These are phyloP conservation scores for Colletotrichum sp. DNA, from an alignment of 2,329 filamentous ascomycete genomes.

Conservation along the genomic window DNA sequence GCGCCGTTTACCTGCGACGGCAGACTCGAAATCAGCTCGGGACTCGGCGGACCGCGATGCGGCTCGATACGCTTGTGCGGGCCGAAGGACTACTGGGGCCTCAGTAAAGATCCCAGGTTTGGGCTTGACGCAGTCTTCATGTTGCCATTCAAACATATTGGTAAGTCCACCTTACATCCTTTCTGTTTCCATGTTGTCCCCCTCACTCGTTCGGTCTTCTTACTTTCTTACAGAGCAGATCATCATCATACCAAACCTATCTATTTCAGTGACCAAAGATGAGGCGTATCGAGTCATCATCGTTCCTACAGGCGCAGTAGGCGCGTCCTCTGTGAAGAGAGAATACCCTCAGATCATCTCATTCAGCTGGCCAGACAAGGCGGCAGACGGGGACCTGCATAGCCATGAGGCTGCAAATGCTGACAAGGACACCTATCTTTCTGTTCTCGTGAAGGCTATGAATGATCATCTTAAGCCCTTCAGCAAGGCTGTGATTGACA, in stretches of 20 bases:
- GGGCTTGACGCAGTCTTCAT: neutral
- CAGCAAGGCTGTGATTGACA: neutral
- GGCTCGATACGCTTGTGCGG: neutral
- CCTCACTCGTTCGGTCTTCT: fast-evolving
- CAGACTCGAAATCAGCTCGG: neutral
- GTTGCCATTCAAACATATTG: neutral
- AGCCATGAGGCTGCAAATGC: neutral
- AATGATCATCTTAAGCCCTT: neutral
- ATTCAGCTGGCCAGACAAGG: neutral
- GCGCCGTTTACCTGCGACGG: neutral
- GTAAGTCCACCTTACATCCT: neutral
- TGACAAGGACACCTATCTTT: neutral
- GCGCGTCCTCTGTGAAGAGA: neutral
- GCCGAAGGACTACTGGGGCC: neutral
- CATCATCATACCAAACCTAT: neutral
- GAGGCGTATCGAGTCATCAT: neutral
- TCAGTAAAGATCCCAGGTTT: too few relatives aligned
- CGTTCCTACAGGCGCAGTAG: neutral
- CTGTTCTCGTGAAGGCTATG: neutral
- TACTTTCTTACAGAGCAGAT: neutral
- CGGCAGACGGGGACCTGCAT: neutral
- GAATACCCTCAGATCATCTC: constrained; percentile 2
- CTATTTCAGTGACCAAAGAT: neutral
- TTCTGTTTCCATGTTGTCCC: too few relatives aligned
- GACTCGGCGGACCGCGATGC: neutral